These are phyloP conservation scores for Boletus hoseneyae DNA, from an alignment of 1,284 basidiomycete genomes.

Conservation along the genomic window DNA sequence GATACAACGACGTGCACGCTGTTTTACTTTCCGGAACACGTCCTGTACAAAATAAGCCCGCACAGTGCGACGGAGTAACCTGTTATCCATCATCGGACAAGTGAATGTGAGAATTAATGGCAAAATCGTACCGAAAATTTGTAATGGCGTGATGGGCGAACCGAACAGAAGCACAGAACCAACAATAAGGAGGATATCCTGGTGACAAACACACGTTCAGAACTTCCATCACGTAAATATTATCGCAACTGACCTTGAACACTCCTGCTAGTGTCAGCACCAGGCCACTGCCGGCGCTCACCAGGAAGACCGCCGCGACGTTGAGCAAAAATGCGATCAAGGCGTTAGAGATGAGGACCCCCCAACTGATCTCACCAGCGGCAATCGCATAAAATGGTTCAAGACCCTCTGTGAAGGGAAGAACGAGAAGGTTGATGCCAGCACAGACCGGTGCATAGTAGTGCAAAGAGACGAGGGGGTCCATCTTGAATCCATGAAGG, in stretches of 20 bases:
- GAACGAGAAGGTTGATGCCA: conserved; percentile 76
- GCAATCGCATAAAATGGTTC: conserved; percentile 70
- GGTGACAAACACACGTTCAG: conserved; percentile 28
- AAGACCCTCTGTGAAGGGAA: conserved; percentile 90
- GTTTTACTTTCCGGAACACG: conserved; percentile 60
- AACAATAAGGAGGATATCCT: conserved; percentile 90
- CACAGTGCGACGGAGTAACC: conserved; percentile 81
- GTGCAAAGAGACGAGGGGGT: conserved; percentile 92
- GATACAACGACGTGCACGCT: not conserved
- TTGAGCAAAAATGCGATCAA: conserved; percentile 89
- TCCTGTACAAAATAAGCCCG: conserved; percentile 80
- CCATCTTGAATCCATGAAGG: conserved; percentile 96
- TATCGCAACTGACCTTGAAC: conserved; percentile 64
- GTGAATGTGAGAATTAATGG: not conserved
- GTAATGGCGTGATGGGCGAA: conserved; percentile 73
- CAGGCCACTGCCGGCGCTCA: conserved; percentile 83
- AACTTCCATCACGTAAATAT: not conserved
- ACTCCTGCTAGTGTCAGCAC: conserved; percentile 94
- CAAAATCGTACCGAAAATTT: conserved; percentile 70
- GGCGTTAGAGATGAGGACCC: conserved; percentile 83
- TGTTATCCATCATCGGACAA: conserved; percentile 25
- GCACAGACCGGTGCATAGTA: conserved; percentile 98
- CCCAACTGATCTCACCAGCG: conserved; percentile 55
- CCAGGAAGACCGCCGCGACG: conserved; percentile 92
- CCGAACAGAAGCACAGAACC: conserved; percentile 88